Evolutionary conservation across 2,329 filamentous ascomycete species (phyloP), one percentile per base, ranked within the genome.

Genomic region (Lachnum nothofagi): DNA sequence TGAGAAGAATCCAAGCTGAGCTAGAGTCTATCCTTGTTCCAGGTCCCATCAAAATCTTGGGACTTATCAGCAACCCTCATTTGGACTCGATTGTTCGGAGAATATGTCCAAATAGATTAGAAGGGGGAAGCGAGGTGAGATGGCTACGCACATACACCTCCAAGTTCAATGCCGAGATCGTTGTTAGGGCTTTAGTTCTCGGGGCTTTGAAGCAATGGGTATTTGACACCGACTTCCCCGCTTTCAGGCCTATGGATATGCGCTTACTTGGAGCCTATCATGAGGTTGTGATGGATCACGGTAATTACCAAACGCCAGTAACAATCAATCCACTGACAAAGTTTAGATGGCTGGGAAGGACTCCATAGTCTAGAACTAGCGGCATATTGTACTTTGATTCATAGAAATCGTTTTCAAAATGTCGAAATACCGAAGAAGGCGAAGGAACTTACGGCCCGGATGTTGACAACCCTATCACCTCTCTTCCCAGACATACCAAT

Each of bases 151-250:
- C 10, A 12, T 7, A 4, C 29, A 34, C 2, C 3, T 17, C 9
- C 1, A 49, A 49, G n/a, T 45, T 40, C 23, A 35, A 29, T 4
- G 2, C 42, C 10, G 31, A 40, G 5, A 14, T 39, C 5, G 27
- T 44, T 9, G 9, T 55, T 8, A 49, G 42, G 41, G 14, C 16
- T 14, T 29, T 55, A 16, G 27, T 39, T 1, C 6, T 51, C 5
- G 43, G 44, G 24, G 53, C 51, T 3, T 7, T 55, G 2, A 24
- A 41, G 19, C 42, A 55, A 5, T 56, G 49, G 54, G 49, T 56
- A 6, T 56, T 55, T 16, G 25, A 24, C 24, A 51, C 52, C 3
- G 33, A 10, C 1, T 56, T 55, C 31, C 54, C 52, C 4, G 39
- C 41, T n/a, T 45, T 56, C 8, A 27, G 25, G 12, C 25, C 25